These are phyloP conservation scores for Pichia nakasei DNA, from an alignment of 805 yeast species.

Conservation along the genomic window DNA sequence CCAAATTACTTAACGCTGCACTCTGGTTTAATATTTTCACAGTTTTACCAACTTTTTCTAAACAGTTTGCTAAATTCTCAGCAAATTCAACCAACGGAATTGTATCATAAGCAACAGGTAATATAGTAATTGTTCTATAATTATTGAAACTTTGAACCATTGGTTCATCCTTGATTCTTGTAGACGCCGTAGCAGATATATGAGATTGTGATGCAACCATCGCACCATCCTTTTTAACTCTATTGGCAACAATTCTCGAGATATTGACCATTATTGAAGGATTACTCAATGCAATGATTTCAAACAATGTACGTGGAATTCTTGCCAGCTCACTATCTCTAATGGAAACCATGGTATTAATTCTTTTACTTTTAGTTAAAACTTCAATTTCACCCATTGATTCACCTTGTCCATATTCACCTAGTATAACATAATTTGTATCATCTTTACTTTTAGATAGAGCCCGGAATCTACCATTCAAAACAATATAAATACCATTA, in stretches of 20 bases:
- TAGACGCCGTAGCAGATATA: constrained; percentile 18
- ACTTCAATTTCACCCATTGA: constrained; percentile 95
- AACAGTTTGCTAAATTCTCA: constrained; percentile 56
- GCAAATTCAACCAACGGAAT: constrained; percentile 88
- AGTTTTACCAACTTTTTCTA: constrained; percentile 59
- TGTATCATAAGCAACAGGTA: constrained; percentile 65
- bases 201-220: constrained; percentile 9
- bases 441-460: constrained; percentile 25
- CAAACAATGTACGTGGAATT: constrained; percentile 85
- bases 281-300: constrained; percentile 69
- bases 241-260: constrained; percentile 74
- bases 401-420: constrained; percentile 90
- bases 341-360: constrained; percentile 68
- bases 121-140: constrained; percentile 74
- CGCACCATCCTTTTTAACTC: constrained; percentile 18
- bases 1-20: constrained; percentile 68
- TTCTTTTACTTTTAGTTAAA: constrained; percentile 65
- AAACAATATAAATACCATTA: constrained; percentile 80
- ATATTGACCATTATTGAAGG: constrained; percentile 90
- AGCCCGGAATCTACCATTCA: constrained; percentile 82
- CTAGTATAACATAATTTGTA: constrained; percentile 33
- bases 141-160: constrained; percentile 32
- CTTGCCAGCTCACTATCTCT: constrained; percentile 92
- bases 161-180: constrained; percentile 26
- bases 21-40: constrained; percentile 82